Conservation (phyloP, 495 filamentous ascomycete genomes). For the Aspergillus saccharolyticus region DNA sequence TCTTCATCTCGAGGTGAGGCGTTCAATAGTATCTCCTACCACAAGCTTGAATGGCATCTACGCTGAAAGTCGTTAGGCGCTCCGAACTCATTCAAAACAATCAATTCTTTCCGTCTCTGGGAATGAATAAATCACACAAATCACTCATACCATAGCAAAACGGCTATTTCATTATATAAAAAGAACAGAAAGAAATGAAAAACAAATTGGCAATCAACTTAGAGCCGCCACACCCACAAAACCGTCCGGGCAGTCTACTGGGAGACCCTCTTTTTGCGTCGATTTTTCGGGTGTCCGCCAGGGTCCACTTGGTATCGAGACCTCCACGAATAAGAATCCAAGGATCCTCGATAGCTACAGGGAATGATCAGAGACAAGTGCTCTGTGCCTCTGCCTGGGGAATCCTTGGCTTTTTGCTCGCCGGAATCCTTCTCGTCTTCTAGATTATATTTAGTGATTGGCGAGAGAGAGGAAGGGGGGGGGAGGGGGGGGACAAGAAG, state of each 20-base stretch:
- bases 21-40: not conserved
- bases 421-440: not conserved
- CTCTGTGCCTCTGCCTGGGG: not conserved
- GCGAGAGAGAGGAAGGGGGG: no score
- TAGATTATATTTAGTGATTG: not conserved
- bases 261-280: conserved; percentile 11
- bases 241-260: not conserved
- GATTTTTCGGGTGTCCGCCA: conserved; percentile 7
- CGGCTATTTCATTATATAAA: no score
- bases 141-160: no score
- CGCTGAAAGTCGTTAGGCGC: not conserved
- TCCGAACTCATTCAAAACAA: not conserved
- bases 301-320: conserved; percentile 10
- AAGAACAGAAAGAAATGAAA: not conserved
- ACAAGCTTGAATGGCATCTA: not conserved
- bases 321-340: conserved; percentile 16
- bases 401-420: not conserved
- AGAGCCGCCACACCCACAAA: not conserved
- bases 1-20: not conserved
- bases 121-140: not conserved
- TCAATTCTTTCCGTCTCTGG: no score
- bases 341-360: conserved; percentile 12
- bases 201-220: conserved; percentile 3
- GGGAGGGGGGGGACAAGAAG: no score
- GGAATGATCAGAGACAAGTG: conserved; percentile 1